phyloP scores from a whole-genome alignment of 352 stramenopile species.

The Thraustochytrium sp. region DNA sequence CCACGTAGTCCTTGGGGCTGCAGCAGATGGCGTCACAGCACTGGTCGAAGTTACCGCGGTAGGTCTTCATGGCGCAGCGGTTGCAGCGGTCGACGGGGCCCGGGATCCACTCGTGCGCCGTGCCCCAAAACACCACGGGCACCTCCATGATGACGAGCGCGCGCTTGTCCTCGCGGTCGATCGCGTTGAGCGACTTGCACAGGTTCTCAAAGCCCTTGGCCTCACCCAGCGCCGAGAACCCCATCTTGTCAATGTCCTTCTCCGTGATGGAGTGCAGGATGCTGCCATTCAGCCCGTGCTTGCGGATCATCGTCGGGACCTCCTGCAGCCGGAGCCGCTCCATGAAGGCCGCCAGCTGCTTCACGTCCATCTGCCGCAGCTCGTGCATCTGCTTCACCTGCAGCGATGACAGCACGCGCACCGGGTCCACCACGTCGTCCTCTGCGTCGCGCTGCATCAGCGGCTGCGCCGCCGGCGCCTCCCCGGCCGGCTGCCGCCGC shows the following conservation, averaged over 20 bases:
- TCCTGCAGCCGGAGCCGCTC: not conserved
- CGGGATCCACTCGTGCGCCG: not conserved
- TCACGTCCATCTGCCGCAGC: not conserved
- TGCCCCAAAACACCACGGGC: conserved; percentile 4
- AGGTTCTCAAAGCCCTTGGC: conserved; percentile 23
- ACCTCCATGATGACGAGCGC: not conserved
- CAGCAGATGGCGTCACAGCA: conserved; percentile 1
- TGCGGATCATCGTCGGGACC: not conserved
- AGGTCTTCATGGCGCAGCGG: not conserved
- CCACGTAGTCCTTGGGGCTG: not conserved
- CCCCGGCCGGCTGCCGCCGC: not conserved
- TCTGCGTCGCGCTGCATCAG: not conserved
- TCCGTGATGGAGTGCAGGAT: conserved; percentile 19
- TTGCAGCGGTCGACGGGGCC: not conserved
- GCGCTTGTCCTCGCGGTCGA: not conserved
- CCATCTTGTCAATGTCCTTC: conserved; percentile 24
- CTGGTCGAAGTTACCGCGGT: not conserved
- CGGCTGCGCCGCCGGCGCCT: not conserved
- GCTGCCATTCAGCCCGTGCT: not conserved
- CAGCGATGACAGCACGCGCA: conserved; percentile 14
- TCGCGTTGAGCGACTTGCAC: not conserved
- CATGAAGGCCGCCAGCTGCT: not conserved
- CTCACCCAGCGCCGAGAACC: not conserved
- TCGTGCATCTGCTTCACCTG: not conserved
- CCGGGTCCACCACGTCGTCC: conserved; percentile 1